Percentiles rank a stretch among this genome's conserved stretches.
Conservation (phyloP, 129 eudicot species). For the Silybum marianum region DNA sequence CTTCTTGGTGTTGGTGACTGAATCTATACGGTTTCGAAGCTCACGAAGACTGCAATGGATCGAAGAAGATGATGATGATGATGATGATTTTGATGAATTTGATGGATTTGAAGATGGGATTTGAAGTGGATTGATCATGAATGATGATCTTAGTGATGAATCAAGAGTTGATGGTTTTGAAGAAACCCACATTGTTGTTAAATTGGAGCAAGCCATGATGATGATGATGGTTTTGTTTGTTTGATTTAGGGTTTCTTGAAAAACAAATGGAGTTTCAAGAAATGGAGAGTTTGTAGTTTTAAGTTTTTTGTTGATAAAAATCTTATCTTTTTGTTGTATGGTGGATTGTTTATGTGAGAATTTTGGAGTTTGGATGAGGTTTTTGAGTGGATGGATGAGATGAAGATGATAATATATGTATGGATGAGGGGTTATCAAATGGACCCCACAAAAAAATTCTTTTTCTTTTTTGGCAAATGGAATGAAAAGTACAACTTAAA, state of each 20-base stretch:
- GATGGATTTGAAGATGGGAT: constrained; percentile 25
- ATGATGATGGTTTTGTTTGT: constrained; percentile 19
- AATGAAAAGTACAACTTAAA: constrained; percentile 1
- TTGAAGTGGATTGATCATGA: constrained; percentile 34
- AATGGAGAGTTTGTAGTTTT: constrained; percentile 23
- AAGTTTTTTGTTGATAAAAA: constrained; percentile 29
- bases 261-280: constrained; percentile 26
- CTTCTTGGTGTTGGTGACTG: constrained; percentile 68
- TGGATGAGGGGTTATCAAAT: constrained; percentile 34
- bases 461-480: not conserved
- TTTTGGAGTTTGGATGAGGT: constrained; percentile 34
- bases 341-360: constrained; percentile 22
- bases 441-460: constrained; percentile 18
- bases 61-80: constrained; percentile 27
- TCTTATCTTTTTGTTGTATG: constrained; percentile 43
- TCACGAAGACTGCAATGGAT: constrained; percentile 51
- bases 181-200: constrained; percentile 45
- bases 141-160: constrained; percentile 35
- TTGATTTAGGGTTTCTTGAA: constrained; percentile 15
- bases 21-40: constrained; percentile 44
- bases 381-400: constrained; percentile 41
- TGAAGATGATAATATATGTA: constrained; percentile 23
- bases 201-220: constrained; percentile 45
- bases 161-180: constrained; percentile 43
- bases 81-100: constrained; percentile 23